Conservation (phyloP, 176 grass and related monocot species). For the Carex parvula region DNA sequence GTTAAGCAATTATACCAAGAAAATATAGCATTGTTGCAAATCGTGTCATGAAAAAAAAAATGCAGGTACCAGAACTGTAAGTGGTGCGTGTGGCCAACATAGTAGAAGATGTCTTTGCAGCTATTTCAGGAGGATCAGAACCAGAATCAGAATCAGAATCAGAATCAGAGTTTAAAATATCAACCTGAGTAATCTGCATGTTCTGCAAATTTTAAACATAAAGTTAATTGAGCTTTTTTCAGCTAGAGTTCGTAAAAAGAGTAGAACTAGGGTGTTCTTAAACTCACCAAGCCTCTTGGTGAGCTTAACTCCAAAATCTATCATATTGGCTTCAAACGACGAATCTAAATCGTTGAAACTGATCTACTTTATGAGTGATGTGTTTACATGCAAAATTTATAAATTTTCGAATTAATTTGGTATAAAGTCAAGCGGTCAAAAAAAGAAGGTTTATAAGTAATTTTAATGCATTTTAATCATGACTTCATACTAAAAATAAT, state of each 20-base stretch:
- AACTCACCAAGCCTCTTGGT: too few relatives aligned
- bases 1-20: background rate
- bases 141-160: constrained; percentile 36
- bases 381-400: too few relatives aligned
- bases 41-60: constrained; percentile 11
- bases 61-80: constrained; percentile 23
- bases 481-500: too few relatives aligned
- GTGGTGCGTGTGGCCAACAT: constrained; percentile 32
- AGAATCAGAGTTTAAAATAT: constrained; percentile 44
- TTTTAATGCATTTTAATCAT: too few relatives aligned
- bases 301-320: too few relatives aligned
- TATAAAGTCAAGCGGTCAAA: too few relatives aligned
- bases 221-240: background rate
- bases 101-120: constrained; percentile 7
- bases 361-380: too few relatives aligned
- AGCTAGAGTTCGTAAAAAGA: background rate
- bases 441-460: too few relatives aligned
- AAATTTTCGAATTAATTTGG: too few relatives aligned
- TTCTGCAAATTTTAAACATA: constrained; percentile 38
- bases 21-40: background rate
- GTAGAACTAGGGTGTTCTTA: background rate
- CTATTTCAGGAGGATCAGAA: constrained; percentile 18
- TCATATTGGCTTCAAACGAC: too few relatives aligned
- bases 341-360: too few relatives aligned
- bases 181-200: constrained; percentile 25